phyloP scores from a whole-genome alignment of 352 stramenopile species.

The Thalassiosira exigua region DNA sequence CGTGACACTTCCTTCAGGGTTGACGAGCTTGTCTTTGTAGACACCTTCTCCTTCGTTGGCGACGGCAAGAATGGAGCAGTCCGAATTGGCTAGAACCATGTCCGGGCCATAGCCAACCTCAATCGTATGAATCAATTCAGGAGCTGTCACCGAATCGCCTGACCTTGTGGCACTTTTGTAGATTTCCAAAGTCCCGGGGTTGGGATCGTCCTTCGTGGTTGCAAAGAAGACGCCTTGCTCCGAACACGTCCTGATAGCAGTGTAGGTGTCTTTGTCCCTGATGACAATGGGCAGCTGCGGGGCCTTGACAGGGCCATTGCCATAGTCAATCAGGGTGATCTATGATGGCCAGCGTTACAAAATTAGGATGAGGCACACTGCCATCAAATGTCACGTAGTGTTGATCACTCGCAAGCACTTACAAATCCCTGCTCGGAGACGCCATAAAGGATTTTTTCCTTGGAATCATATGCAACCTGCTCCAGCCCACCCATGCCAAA shows the following conservation, averaged over 20 bases:
- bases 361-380: no score
- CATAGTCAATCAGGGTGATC: conserved; percentile 52
- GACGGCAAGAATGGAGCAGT: conserved; percentile 54
- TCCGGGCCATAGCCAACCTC: conserved; percentile 52
- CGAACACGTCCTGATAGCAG: conserved; percentile 34
- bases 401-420: conserved; percentile 1
- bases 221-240: conserved; percentile 42
- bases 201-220: conserved; percentile 40
- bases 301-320: conserved; percentile 18
- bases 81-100: conserved; percentile 32
- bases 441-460: conserved; percentile 55
- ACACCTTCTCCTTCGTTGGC: conserved; percentile 59
- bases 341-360: background rate
- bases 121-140: conserved; percentile 30
- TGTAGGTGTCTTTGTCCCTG: conserved; percentile 26
- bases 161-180: conserved; percentile 29
- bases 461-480: conserved; percentile 41
- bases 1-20: conserved; percentile 44
- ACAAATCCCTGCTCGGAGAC: conserved; percentile 49
- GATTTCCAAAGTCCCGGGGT: conserved; percentile 40
- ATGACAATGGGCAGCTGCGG: conserved; percentile 34
- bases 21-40: conserved; percentile 37
- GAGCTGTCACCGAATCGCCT: conserved; percentile 5
- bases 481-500: conserved; percentile 57
- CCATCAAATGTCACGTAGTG: no score